Percentiles rank a stretch among this genome's conserved stretches.
Evolutionary conservation across 768 basidiomycete species (phyloP).

Genomic region (Multifurca ochricompacta): DNA sequence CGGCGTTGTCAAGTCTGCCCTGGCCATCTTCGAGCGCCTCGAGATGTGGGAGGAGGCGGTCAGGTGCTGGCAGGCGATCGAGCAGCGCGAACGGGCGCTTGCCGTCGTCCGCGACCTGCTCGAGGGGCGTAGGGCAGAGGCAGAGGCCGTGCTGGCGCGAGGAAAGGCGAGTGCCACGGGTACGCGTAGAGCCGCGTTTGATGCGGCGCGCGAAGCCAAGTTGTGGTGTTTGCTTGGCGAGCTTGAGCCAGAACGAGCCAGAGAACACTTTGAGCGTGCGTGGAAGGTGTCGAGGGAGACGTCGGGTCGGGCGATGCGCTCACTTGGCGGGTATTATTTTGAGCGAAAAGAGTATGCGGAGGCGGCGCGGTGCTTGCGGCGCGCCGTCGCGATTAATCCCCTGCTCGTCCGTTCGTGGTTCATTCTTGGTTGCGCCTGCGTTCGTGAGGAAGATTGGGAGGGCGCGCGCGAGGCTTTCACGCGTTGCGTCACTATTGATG

Average conservation of each 20-base stretch:
- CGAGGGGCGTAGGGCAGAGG: conserved; percentile 77
- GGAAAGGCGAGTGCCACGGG: conserved; percentile 41
- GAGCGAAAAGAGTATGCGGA: conserved; percentile 52
- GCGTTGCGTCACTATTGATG: conserved; percentile 84
- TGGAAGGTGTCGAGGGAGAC: conserved; percentile 77
- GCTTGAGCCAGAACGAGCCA: conserved; percentile 64
- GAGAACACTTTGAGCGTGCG: conserved; percentile 70
- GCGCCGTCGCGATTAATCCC: conserved; percentile 84
- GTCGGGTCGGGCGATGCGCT: conserved; percentile 87
- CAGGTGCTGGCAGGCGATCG: conserved; percentile 76
- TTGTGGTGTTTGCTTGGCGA: conserved; percentile 95
- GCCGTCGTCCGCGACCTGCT: conserved; percentile 78
- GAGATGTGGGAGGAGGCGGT: conserved; percentile 99
- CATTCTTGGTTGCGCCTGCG: conserved; percentile 85
- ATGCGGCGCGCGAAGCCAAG: conserved; percentile 75
- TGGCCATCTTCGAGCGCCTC: conserved; percentile 88
- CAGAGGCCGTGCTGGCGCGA: conserved; percentile 57
- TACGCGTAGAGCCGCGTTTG: conserved; percentile 39
- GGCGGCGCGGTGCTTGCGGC: conserved; percentile 58
- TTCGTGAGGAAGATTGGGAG: conserved; percentile 78
- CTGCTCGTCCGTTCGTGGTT: conserved; percentile 89
- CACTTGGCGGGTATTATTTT: conserved; percentile 81
- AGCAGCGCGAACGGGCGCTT: conserved; percentile 70
- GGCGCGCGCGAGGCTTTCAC: conserved; percentile 77
- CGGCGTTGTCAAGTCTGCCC: conserved; percentile 82